phyloP scores from a whole-genome alignment of 805 yeast species.

The Candida endomychidarum region DNA sequence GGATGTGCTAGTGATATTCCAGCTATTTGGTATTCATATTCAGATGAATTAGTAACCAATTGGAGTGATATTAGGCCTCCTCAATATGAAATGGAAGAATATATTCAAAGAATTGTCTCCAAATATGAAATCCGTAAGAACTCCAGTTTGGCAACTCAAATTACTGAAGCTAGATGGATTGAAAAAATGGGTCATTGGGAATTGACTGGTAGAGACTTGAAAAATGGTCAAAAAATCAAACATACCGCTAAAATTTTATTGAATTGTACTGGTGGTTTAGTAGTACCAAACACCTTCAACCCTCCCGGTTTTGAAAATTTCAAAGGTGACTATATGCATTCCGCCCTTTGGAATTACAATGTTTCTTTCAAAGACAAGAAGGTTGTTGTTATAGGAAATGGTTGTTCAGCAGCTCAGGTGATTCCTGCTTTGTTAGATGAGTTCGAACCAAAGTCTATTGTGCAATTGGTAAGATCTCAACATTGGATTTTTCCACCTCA shows the following conservation, averaged over 20 bases:
- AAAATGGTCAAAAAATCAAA: constrained; percentile 28
- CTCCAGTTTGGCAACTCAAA: constrained; percentile 23
- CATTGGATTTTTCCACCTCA: constrained; percentile 42
- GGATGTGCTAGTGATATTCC: constrained; percentile 48
- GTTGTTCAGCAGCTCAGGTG: constrained; percentile 44
- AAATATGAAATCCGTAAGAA: constrained; percentile 25
- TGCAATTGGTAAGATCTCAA: constrained; percentile 35
- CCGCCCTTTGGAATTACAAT: constrained; percentile 38
- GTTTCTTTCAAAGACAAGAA: constrained; percentile 33
- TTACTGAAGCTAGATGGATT: constrained; percentile 22
- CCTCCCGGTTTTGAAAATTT: constrained; percentile 34
- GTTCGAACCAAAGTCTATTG: constrained; percentile 23
- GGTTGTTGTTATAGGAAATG: constrained; percentile 42
- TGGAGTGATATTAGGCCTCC: constrained; percentile 44
- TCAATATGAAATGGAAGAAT: constrained; percentile 43
- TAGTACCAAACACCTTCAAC: constrained; percentile 30
- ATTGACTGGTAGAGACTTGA: constrained; percentile 24
- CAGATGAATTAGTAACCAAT: constrained; percentile 30
- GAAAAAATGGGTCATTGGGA: constrained; percentile 30
- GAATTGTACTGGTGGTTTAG: constrained; percentile 37
- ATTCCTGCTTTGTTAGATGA: constrained; percentile 35
- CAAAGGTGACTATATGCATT: constrained; percentile 41
- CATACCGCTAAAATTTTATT: constrained; percentile 31
- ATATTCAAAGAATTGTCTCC: constrained; percentile 31
- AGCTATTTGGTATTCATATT: constrained; percentile 40